These are phyloP conservation scores for Lithospermum erythrorhizon DNA, from an alignment of 257 asterid genomes.

Conservation along the genomic window DNA sequence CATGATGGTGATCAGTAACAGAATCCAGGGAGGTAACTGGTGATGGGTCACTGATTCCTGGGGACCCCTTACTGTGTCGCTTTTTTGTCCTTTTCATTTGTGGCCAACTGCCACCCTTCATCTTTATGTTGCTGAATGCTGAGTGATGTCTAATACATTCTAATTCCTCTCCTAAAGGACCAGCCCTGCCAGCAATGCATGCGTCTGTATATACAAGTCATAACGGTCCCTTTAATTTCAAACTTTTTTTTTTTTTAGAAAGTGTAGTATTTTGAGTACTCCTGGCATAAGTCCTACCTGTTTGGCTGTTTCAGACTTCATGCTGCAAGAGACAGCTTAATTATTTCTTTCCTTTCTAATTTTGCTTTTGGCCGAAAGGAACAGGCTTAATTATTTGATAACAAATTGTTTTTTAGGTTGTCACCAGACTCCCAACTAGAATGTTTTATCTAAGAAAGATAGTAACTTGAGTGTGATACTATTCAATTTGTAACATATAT, in stretches of 20 bases:
- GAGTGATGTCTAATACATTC: too few relatives aligned
- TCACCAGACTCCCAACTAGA: too few relatives aligned
- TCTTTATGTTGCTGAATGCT: neutral
- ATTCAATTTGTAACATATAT: too few relatives aligned
- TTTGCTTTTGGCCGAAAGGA: too few relatives aligned
- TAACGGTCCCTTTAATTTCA: neutral
- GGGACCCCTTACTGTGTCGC: neutral
- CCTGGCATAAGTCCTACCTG: too few relatives aligned
- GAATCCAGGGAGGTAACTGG: slow-evolving; percentile 4
- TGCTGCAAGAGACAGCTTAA: too few relatives aligned
- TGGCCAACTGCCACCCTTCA: neutral
- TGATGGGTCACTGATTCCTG: neutral
- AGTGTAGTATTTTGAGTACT: slow-evolving; percentile 8
- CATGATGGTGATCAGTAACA: slow-evolving; percentile 3
- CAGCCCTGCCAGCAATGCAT: neutral
- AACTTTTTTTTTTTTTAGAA: neutral
- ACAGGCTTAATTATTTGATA: too few relatives aligned
- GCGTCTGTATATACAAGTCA: neutral
- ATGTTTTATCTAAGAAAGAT: too few relatives aligned
- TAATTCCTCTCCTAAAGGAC: neutral
- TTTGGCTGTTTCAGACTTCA: too few relatives aligned
- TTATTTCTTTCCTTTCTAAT: too few relatives aligned
- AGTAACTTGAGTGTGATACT: too few relatives aligned
- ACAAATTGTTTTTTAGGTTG: too few relatives aligned
- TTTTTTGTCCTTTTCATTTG: neutral